Conservation (phyloP, 1,284 basidiomycete species). For the Ceratobasidium sp. region DNA sequence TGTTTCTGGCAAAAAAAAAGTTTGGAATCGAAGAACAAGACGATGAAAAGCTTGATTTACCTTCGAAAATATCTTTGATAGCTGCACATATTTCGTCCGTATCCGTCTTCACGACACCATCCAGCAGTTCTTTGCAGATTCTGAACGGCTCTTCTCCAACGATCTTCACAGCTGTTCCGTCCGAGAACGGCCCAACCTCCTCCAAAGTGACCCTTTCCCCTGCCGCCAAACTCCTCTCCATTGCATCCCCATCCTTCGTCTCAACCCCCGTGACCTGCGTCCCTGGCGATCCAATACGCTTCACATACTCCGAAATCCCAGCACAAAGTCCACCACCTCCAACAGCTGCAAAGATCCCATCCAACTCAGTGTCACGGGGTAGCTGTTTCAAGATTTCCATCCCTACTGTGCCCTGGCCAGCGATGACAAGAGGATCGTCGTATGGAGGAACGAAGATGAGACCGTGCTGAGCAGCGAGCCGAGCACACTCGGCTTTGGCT, state of each 20-base stretch:
- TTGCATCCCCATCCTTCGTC: slow-evolving; percentile 94
- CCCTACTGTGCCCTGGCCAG: slow-evolving; percentile 95
- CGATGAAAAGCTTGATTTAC: slow-evolving; percentile 57
- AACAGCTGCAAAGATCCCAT: slow-evolving; percentile 89
- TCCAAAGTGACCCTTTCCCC: slow-evolving; percentile 84
- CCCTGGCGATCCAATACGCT: slow-evolving; percentile 87
- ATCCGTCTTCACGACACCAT: slow-evolving; percentile 85
- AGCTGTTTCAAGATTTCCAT: slow-evolving; percentile 94
- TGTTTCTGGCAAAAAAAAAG: slow-evolving; percentile 69
- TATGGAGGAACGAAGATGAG: slow-evolving; percentile 96
- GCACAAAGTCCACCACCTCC: slow-evolving; percentile 94
- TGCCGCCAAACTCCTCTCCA: slow-evolving; percentile 79
- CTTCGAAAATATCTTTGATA: slow-evolving; percentile 99
- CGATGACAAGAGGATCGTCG: slow-evolving; percentile 96
- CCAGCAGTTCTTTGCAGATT: slow-evolving; percentile 87
- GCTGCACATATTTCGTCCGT: slow-evolving; percentile 99
- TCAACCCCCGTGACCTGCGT: slow-evolving; percentile 93
- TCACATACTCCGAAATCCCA: slow-evolving; percentile 93
- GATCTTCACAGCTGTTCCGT: slow-evolving; percentile 98
- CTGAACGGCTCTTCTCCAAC: slow-evolving; percentile 97
- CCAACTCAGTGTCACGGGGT: slow-evolving; percentile 73
- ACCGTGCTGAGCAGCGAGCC: slow-evolving; percentile 79
- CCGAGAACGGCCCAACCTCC: slow-evolving; percentile 96
- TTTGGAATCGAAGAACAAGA: not conserved
- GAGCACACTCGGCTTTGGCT: slow-evolving; percentile 93